Evolutionary conservation across 176 grass and related monocot species (phyloP).

Genomic region (Tuctoria greenei): DNA sequence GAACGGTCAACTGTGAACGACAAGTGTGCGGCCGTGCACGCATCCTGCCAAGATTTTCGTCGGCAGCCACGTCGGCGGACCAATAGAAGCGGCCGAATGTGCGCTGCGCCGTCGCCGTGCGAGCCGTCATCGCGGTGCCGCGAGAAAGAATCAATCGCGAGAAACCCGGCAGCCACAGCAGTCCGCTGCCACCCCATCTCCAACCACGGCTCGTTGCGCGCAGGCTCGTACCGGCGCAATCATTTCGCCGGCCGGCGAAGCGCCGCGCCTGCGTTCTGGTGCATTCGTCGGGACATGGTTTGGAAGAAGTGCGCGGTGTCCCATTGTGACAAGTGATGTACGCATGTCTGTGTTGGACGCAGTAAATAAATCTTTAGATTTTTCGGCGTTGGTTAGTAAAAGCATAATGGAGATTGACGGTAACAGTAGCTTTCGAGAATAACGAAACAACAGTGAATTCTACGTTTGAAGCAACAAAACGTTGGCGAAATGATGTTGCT

Average conservation of each 20-base stretch:
- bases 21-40: not conserved
- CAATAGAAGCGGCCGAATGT: constrained; percentile 29
- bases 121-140: not conserved
- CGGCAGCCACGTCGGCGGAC: constrained; percentile 13
- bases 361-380: not conserved
- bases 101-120: not conserved
- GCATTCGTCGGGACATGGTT: not conserved
- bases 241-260: not conserved
- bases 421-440: not conserved
- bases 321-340: not conserved
- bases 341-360: not conserved
- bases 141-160: not conserved
- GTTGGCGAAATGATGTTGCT: not conserved
- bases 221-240: not conserved
- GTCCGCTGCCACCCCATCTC: not conserved
- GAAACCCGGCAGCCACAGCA: not conserved
- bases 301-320: not conserved
- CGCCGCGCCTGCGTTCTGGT: not conserved
- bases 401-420: not conserved
- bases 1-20: not conserved
- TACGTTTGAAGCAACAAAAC: not conserved
- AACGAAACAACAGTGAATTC: not conserved
- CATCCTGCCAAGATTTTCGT: not conserved
- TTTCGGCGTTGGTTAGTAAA: not conserved
- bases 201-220: not conserved